A percentile compares a stretch with the other conserved stretches of the same genome.
Evolutionary conservation across 1,284 basidiomycete species (phyloP).

Genomic region (Cystobasidiaceae sp.): DNA sequence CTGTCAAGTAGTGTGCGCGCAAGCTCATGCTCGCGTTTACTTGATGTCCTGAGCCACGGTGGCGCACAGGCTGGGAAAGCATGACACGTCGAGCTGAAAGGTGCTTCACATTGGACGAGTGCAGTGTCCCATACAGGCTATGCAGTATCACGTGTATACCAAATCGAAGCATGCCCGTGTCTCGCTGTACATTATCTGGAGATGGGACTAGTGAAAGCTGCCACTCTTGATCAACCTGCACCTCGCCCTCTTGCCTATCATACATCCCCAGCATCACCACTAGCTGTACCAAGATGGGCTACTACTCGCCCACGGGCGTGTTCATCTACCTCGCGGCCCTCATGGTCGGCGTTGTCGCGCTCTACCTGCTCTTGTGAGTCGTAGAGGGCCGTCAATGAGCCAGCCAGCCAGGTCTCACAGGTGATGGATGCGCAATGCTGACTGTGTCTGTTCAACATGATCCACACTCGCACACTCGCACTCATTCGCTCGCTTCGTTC

Average conservation of each 20-base stretch:
- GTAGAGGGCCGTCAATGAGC: neutral
- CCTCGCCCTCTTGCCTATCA: neutral
- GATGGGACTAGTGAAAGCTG: neutral
- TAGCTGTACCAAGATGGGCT: constrained; percentile 7
- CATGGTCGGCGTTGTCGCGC: constrained; percentile 3
- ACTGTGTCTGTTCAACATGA: neutral
- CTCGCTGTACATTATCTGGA: no score
- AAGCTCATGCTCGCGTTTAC: no score
- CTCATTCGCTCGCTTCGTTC: neutral
- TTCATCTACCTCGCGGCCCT: constrained; percentile 19
- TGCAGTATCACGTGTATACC: no score
- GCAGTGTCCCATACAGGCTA: no score
- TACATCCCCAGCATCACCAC: neutral
- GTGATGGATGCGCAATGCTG: neutral
- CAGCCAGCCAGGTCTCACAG: neutral
- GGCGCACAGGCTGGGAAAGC: no score
- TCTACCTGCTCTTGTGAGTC: constrained; percentile 30
- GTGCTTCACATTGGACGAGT: no score
- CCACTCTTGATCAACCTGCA: neutral
- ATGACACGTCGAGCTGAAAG: no score
- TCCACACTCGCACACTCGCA: neutral
- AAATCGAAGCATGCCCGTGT: no score
- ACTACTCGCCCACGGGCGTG: constrained; percentile 19
- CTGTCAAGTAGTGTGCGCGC: no score
- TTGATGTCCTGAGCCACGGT: no score